Percentiles rank a stretch among this genome's conserved stretches.
phyloP scores from a whole-genome alignment of 164 flowering plant species.

The Liquidambar formosana region DNA sequence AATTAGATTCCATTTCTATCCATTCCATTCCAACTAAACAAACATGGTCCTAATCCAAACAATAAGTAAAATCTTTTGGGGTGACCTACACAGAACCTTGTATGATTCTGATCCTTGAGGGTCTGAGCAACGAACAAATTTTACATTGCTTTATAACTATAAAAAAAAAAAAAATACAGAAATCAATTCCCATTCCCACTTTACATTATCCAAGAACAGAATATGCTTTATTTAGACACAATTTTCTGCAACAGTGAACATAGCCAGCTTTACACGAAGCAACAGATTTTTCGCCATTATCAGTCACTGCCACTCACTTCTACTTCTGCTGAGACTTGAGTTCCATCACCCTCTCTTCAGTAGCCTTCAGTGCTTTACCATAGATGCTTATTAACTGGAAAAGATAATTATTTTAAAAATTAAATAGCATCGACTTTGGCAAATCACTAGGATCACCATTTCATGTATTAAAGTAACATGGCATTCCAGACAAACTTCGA shows the following conservation, averaged over 20 bases:
- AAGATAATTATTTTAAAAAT: neutral
- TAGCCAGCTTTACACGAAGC: slow-evolving; percentile 6
- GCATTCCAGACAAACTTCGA: neutral
- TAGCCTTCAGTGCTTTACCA: slow-evolving; percentile 81
- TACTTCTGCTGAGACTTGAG: slow-evolving; percentile 64
- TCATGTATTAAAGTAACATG: neutral
- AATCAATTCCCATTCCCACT: neutral
- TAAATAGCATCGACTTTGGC: neutral
- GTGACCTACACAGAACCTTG: neutral
- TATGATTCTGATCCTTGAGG: neutral
- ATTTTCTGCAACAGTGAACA: neutral
- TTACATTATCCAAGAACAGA: too few relatives aligned
- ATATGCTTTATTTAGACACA: neutral
- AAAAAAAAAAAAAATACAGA: neutral
- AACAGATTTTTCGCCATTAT: slow-evolving; percentile 16
- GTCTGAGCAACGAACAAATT: neutral
- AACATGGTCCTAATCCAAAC: too few relatives aligned
- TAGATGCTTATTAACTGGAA: slow-evolving; percentile 72
- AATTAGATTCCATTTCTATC: too few relatives aligned
- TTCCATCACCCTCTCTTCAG: slow-evolving; percentile 78
- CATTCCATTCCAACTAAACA: too few relatives aligned
- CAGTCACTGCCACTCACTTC: neutral
- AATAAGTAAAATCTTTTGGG: too few relatives aligned
- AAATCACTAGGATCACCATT: neutral
- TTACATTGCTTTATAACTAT: neutral